Percentiles rank a stretch among this genome's conserved stretches.
phyloP scores from a whole-genome alignment of 2,329 filamentous ascomycete species.

The Colletotrichum chrysophilum region DNA sequence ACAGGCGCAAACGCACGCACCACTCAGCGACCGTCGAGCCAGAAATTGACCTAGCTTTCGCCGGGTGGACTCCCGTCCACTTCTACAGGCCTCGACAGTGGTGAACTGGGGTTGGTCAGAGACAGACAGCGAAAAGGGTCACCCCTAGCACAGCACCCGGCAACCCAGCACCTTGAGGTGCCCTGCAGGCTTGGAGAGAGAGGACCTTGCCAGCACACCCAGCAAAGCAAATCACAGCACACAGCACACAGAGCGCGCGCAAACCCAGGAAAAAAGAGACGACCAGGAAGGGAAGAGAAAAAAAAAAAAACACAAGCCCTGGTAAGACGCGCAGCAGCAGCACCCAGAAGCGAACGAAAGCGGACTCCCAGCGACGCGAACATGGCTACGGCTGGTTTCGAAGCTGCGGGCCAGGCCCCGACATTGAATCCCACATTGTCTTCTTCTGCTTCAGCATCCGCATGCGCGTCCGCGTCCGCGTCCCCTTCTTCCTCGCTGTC shows the following conservation, averaged over 20 bases:
- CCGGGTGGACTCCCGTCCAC: conserved; percentile 3
- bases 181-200: neutral
- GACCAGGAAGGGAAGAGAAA: neutral
- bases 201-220: neutral
- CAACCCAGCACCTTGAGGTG: neutral
- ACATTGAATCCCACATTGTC: conserved; percentile 17
- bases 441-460: conserved; percentile 8
- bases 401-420: conserved; percentile 21
- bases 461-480: conserved; percentile 13
- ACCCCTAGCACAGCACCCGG: neutral
- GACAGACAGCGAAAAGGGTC: conserved; percentile 1
- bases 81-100: neutral
- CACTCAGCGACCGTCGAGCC: neutral
- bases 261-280: neutral
- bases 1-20: conserved; percentile 11
- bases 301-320: neutral
- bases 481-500: conserved; percentile 15
- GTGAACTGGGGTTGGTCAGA: conserved; percentile 13
- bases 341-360: conserved; percentile 11
- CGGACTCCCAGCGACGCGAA: conserved; percentile 15
- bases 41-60: neutral
- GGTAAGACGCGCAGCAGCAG: neutral
- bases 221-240: neutral
- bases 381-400: conserved; percentile 20
- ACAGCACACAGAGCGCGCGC: neutral